Evolutionary conservation across 1,284 basidiomycete species (phyloP).

Genomic region (Cutaneotrichosporon sp.): DNA sequence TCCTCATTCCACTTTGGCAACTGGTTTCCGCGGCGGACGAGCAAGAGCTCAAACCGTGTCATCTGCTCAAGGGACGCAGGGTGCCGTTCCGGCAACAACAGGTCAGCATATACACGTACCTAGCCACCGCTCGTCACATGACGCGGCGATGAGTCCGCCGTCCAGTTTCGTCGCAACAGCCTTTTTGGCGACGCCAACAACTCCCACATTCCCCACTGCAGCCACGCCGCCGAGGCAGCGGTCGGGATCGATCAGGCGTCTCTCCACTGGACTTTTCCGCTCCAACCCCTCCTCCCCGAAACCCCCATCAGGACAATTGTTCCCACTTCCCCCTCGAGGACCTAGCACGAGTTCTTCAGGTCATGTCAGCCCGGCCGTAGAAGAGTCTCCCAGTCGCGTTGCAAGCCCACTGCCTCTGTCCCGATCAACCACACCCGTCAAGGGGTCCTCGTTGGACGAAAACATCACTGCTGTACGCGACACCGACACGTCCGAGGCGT

Average conservation of each 20-base stretch:
- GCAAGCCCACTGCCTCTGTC: background rate
- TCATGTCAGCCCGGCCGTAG: background rate
- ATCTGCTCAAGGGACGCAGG: conserved; percentile 3
- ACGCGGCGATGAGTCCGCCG: background rate
- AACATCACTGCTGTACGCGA: background rate
- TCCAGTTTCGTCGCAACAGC: conserved; percentile 1
- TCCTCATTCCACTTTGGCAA: conserved; percentile 3
- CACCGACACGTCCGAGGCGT: conserved; percentile 52
- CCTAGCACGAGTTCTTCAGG: background rate
- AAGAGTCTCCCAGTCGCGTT: background rate
- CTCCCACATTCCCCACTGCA: conserved; percentile 13
- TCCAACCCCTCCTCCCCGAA: conserved; percentile 29
- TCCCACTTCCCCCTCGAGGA: conserved; percentile 31
- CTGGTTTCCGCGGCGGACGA: background rate
- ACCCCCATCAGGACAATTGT: conserved; percentile 20
- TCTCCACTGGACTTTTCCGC: conserved; percentile 36
- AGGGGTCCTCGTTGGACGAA: background rate
- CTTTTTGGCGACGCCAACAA: conserved; percentile 4
- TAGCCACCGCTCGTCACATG: background rate
- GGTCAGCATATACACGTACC: background rate
- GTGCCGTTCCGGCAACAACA: background rate
- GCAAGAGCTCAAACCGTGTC: conserved; percentile 14
- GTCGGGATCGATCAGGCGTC: conserved; percentile 31
- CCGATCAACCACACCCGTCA: background rate
- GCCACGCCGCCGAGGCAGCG: conserved; percentile 38